Evolutionary conservation across 345 rosid species (phyloP).

Genomic region (Leavenworthia alabamica): DNA sequence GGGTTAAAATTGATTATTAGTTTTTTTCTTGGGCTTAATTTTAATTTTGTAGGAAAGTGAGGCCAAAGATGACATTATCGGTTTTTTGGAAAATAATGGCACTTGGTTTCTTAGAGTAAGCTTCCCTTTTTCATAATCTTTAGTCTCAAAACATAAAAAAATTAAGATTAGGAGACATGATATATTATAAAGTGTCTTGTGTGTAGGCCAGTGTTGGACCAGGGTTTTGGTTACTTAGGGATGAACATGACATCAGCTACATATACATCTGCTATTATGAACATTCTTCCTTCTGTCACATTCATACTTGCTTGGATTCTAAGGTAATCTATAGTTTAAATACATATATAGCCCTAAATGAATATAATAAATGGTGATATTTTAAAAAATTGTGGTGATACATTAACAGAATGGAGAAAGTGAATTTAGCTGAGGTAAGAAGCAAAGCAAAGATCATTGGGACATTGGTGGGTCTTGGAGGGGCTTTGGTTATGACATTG

Average conservation of each 20-base stretch:
- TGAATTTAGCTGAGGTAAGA: constrained; percentile 38
- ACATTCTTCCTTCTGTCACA: constrained; percentile 72
- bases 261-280: constrained; percentile 65
- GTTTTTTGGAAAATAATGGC: constrained; percentile 52
- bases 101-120: constrained; percentile 65
- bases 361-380: background rate
- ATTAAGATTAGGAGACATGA: background rate
- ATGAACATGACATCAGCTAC: constrained; percentile 69
- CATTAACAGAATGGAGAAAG: constrained; percentile 43
- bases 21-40: background rate
- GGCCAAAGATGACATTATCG: constrained; percentile 69
- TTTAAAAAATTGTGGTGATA: background rate
- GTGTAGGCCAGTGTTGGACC: constrained; percentile 74
- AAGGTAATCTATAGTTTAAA: constrained; percentile 34
- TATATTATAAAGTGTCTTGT: background rate
- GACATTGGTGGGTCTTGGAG: constrained; percentile 52
- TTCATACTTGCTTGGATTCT: constrained; percentile 55
- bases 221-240: constrained; percentile 57
- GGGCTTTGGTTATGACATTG: constrained; percentile 64
- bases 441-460: constrained; percentile 62
- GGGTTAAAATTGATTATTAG: background rate
- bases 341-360: background rate
- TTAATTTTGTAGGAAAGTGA: constrained; percentile 45
- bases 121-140: background rate
- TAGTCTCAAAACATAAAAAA: background rate